phyloP scores from a whole-genome alignment of 805 yeast genomes.

The Kuraishia cidri region DNA sequence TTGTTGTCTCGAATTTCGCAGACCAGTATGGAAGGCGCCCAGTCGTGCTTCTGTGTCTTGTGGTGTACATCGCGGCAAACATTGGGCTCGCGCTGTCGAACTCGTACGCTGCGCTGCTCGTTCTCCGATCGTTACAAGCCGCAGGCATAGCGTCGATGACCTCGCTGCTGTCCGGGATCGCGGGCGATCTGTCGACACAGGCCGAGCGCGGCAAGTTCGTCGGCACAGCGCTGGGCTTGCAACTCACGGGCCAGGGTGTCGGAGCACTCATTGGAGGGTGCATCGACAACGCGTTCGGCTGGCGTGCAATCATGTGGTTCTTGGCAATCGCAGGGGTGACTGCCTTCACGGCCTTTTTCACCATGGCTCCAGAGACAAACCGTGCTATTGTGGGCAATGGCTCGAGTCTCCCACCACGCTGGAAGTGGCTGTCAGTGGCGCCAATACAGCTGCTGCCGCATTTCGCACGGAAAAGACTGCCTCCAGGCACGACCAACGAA shows the following conservation, averaged over 20 bases:
- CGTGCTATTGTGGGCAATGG: conserved; percentile 28
- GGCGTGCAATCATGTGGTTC: conserved; percentile 68
- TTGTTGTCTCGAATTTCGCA: conserved; percentile 51
- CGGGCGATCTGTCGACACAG: conserved; percentile 57
- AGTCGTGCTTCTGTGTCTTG: conserved; percentile 37
- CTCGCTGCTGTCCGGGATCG: conserved; percentile 53
- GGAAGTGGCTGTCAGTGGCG: conserved; percentile 4
- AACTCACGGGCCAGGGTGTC: conserved; percentile 57
- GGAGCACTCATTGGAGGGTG: conserved; percentile 55
- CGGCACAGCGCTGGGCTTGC: conserved; percentile 52
- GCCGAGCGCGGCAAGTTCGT: conserved; percentile 56
- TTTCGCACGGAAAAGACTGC: background rate
- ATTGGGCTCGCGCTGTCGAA: conserved; percentile 47
- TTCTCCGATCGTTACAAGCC: conserved; percentile 60
- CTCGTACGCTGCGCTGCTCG: conserved; percentile 44
- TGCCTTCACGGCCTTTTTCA: conserved; percentile 17
- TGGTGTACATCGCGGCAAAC: conserved; percentile 45
- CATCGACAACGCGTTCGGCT: conserved; percentile 32
- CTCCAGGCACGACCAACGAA: conserved; percentile 7
- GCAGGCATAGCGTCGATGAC: conserved; percentile 65
- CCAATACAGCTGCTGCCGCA: background rate
- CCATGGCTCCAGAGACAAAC: conserved; percentile 30
- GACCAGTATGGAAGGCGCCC: conserved; percentile 65
- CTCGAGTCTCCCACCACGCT: conserved; percentile 6
- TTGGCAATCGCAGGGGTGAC: conserved; percentile 45